Conservation (phyloP, 2,329 filamentous ascomycete species). For the Fusarium subglutinans region DNA sequence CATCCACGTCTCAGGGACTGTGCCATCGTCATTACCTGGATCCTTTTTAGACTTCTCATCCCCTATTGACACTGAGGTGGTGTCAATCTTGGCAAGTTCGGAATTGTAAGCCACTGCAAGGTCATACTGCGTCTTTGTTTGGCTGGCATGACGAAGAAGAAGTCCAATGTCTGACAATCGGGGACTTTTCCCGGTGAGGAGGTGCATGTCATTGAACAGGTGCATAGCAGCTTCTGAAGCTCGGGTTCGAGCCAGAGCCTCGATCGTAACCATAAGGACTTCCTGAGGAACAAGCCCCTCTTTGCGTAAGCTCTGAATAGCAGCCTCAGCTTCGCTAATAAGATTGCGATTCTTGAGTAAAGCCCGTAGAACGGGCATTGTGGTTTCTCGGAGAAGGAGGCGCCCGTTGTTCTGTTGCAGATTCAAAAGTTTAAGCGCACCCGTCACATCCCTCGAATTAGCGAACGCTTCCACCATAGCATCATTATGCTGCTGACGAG, state of each 20-base stretch:
- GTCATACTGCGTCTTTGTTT: slow-evolving; percentile 35
- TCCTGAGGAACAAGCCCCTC: slow-evolving; percentile 51
- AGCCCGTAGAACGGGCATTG: slow-evolving; percentile 67
- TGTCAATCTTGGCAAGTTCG: slow-evolving; percentile 23
- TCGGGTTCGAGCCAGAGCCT: slow-evolving; percentile 44
- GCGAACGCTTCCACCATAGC: slow-evolving; percentile 78
- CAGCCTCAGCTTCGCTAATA: slow-evolving; percentile 61
- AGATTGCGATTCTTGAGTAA: slow-evolving; percentile 59
- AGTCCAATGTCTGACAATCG: slow-evolving; percentile 42
- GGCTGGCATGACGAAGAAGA: slow-evolving; percentile 44
- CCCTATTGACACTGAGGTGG: not conserved
- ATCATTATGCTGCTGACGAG: slow-evolving; percentile 80
- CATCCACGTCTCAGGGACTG: slow-evolving; percentile 10
- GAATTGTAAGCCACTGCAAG: slow-evolving; percentile 46
- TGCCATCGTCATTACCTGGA: not conserved
- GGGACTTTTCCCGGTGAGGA: slow-evolving; percentile 44
- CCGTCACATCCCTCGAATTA: slow-evolving; percentile 65
- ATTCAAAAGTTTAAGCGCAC: slow-evolving; percentile 74
- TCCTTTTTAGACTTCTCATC: not conserved
- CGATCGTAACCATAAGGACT: slow-evolving; percentile 48
- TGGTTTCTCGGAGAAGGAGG: slow-evolving; percentile 67
- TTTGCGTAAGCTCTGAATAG: slow-evolving; percentile 63
- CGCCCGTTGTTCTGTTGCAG: slow-evolving; percentile 71
- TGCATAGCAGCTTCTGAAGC: slow-evolving; percentile 46
- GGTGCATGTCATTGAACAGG: slow-evolving; percentile 45